Conservation (phyloP, 257 asterid genomes). For the Nyctanthes arbortristis region DNA sequence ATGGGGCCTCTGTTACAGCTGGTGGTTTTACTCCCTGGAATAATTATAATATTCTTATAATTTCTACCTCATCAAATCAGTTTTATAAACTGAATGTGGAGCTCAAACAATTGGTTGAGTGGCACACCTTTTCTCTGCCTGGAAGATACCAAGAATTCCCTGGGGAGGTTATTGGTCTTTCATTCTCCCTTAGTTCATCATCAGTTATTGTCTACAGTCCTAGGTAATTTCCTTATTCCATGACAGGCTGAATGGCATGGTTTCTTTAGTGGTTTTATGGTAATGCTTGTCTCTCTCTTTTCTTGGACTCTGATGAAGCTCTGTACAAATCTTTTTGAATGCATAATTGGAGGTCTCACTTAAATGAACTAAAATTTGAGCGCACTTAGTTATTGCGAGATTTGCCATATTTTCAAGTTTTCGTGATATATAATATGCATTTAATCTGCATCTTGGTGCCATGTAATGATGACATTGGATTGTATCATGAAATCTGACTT, state of each 20-base stretch:
- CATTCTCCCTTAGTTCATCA: conserved; percentile 67
- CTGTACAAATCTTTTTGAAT: not conserved
- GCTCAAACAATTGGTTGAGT: conserved; percentile 81
- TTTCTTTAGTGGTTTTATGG: not conserved
- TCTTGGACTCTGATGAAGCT: not conserved
- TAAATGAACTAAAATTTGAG: too few relatives aligned
- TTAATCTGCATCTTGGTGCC: not conserved
- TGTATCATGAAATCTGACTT: not conserved
- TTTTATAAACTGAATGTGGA: conserved; percentile 92
- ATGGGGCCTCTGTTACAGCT: conserved; percentile 82
- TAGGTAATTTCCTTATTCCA: conserved; percentile 48
- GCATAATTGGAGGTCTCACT: not conserved
- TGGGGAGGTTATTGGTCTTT: conserved; percentile 92
- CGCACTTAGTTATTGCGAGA: not conserved
- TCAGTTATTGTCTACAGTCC: conserved; percentile 84
- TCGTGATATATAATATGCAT: not conserved
- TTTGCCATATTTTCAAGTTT: not conserved
- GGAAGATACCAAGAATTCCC: conserved; percentile 92
- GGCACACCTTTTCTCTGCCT: conserved; percentile 70
- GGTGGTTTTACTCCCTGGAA: conserved; percentile 82
- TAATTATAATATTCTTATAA: conserved; percentile 67
- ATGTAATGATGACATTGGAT: not conserved
- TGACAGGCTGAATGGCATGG: not conserved
- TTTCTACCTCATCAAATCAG: conserved; percentile 89
- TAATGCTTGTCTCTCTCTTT: not conserved